Conservation (phyloP, 768 basidiomycete species). For the Hortiboletus flavorubellus region DNA sequence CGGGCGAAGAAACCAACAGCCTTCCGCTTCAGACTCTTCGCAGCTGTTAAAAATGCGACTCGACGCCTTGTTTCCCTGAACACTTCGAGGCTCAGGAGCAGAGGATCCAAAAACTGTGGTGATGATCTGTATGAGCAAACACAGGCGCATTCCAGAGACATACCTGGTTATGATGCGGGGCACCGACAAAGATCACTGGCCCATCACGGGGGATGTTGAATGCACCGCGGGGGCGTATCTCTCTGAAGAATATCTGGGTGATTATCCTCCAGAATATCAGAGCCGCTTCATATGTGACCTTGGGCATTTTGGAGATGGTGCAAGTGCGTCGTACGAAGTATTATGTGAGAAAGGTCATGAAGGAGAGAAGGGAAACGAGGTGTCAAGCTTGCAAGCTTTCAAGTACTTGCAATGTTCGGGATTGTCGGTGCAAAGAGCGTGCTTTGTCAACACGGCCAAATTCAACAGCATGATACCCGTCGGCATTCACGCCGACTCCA, state of each 20-base stretch:
- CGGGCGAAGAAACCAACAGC: constrained; percentile 78
- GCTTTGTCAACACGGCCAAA: constrained; percentile 30
- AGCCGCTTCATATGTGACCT: constrained; percentile 60
- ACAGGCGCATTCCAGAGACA: constrained; percentile 14
- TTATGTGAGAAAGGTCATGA: constrained; percentile 10
- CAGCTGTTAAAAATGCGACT: constrained; percentile 86
- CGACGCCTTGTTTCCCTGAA: constrained; percentile 77
- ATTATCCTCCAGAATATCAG: constrained; percentile 83
- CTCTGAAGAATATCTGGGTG: constrained; percentile 94
- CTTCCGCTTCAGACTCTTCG: constrained; percentile 78
- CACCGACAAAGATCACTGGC: constrained; percentile 89
- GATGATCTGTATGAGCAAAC: constrained; percentile 13
- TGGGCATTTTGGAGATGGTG: constrained; percentile 19
- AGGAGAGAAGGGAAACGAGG: constrained; percentile 1
- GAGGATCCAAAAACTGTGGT: constrained; percentile 84
- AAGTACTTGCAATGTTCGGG: neutral
- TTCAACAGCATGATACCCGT: neutral
- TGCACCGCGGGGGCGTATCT: constrained; percentile 89
- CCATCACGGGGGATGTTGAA: constrained; percentile 92
- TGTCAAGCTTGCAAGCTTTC: too few species aligned
- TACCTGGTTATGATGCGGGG: constrained; percentile 91
- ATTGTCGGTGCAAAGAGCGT: neutral
- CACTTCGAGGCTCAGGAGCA: constrained; percentile 81
- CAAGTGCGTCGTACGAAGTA: constrained; percentile 4
- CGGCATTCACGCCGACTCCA: neutral